Conservation (phyloP, 805 yeast species). For the Ogataea chonburiensis region DNA sequence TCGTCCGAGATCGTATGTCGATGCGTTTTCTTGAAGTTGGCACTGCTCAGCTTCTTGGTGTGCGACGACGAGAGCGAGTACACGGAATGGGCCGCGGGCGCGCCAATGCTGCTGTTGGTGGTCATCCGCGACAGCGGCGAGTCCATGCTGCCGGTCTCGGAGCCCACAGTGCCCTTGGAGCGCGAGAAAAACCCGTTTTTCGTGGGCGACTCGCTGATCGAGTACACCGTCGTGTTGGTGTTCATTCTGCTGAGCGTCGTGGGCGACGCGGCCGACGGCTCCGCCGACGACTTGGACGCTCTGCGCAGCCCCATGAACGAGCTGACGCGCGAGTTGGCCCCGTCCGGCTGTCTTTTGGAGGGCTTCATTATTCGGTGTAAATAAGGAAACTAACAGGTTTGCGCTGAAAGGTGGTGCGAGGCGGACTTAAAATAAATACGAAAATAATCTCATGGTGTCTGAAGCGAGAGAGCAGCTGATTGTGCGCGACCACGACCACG, state of each 20-base stretch:
- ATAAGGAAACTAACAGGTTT: slow-evolving; percentile 10
- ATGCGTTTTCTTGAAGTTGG: slow-evolving; percentile 31
- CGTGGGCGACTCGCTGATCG: slow-evolving; percentile 24
- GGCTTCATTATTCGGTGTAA: slow-evolving; percentile 16
- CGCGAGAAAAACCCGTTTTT: slow-evolving; percentile 24
- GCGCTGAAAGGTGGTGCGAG: slow-evolving; percentile 15
- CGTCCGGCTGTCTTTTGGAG: slow-evolving; percentile 17
- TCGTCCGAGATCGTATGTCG: slow-evolving; percentile 39
- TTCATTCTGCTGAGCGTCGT: slow-evolving; percentile 20
- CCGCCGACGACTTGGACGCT: slow-evolving; percentile 17
- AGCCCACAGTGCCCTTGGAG: slow-evolving; percentile 13
- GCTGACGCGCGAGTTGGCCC: slow-evolving; percentile 19
- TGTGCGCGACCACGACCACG: slow-evolving; percentile 1
- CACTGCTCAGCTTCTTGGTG: slow-evolving; percentile 29
- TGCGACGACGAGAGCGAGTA: slow-evolving; percentile 31
- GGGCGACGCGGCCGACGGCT: slow-evolving; percentile 14
- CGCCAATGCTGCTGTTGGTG: slow-evolving; percentile 25
- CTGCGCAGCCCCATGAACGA: slow-evolving; percentile 27
- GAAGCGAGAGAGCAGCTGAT: slow-evolving; percentile 5
- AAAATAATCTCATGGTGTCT: slow-evolving; percentile 1
- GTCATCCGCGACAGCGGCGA: slow-evolving; percentile 28
- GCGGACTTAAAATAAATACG: slow-evolving; percentile 1
- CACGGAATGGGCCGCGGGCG: slow-evolving; percentile 19
- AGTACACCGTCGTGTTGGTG: slow-evolving; percentile 18
- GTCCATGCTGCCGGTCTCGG: slow-evolving; percentile 25